Base-by-base conservation (phyloP, 2,329 filamentous ascomycete genomes). In the Cladosporium oxysporum region DNA sequence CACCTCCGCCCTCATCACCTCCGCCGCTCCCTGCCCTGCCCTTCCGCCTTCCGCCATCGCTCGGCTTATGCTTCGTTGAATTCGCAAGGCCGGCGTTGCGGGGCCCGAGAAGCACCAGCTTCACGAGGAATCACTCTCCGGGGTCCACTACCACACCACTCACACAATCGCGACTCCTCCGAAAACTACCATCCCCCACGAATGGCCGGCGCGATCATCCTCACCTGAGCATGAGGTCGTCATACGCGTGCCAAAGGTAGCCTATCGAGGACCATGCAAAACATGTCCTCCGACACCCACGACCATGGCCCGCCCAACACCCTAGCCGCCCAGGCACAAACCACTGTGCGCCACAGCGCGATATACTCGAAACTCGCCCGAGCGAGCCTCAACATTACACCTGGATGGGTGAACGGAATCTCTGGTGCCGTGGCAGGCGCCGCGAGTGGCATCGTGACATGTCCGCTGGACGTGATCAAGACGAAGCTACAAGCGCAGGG, bases 401-500 rank as follows among this genome's bases (percentile, higher is more conserved):
- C 84, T 66, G 78, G 81, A 60, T 84, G 83, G 66, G 81, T 98
- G 77, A 92, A 96, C 77, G 92, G 92, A 69, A 83, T 97, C 65
- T 90, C 92, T 52, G 95, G 95, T 65, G 94, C 93, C 58, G 84
- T 92, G 66, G 94, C 93, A 60, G 95, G 95, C 59, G 92, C 98
- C 74, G 93, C 92, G 26, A 97, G 93, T 8, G 95, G 95, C 60
- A 87, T 99, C 65, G 91, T 97, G 70, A 98, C 94, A 62, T 99
- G 95, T 78, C 95, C 95, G 50, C 88, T 99, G 72, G 95, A 99
- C 83, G 95, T 99, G 69, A 98, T 99, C 80, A 99, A 99, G 83
- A 99, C 95, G 53, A 98, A 97, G 79, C 81, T 99, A 67, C 95
- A 99, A 78, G 94, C 93, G 18, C 95, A 98, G 78, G 94, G 94